Conservation (phyloP, 768 basidiomycete species). For the Coprinopsis cinerea region DNA sequence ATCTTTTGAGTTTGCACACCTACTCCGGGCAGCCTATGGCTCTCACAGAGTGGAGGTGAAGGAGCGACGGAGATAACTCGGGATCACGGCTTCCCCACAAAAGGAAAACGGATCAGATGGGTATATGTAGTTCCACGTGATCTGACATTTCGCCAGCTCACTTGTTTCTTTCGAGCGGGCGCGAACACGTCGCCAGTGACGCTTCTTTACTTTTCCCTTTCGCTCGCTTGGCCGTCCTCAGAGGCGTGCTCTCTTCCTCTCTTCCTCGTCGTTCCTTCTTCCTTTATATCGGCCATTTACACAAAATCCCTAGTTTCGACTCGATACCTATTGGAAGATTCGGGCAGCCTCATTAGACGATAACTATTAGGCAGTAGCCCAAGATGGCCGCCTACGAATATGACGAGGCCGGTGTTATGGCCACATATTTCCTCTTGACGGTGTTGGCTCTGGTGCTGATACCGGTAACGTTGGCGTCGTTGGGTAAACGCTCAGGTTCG, state of each 20-base stretch:
- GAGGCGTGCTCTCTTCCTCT: slow-evolving; percentile 17
- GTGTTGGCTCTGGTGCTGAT: slow-evolving; percentile 80
- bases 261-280: neutral
- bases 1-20: neutral
- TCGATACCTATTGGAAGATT: neutral
- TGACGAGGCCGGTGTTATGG: slow-evolving; percentile 83
- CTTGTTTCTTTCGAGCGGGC: neutral
- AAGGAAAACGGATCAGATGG: neutral
- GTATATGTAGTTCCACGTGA: neutral
- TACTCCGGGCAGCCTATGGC: neutral
- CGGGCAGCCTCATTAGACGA: neutral
- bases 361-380: slow-evolving; percentile 16
- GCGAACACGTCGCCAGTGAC: slow-evolving; percentile 3
- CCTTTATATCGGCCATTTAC: neutral
- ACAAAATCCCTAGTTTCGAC: neutral
- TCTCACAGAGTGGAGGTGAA: neutral
- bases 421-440: slow-evolving; percentile 86
- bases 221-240: slow-evolving; percentile 56
- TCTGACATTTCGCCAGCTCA: neutral
- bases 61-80: neutral
- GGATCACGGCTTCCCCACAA: neutral
- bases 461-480: slow-evolving; percentile 61
- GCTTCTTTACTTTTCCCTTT: slow-evolving; percentile 70
- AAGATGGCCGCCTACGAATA: slow-evolving; percentile 81
- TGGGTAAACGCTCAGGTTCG: slow-evolving; percentile 42